Conservation (phyloP, 2,329 filamentous ascomycete species). For the Trichoderma brevicompactum region DNA sequence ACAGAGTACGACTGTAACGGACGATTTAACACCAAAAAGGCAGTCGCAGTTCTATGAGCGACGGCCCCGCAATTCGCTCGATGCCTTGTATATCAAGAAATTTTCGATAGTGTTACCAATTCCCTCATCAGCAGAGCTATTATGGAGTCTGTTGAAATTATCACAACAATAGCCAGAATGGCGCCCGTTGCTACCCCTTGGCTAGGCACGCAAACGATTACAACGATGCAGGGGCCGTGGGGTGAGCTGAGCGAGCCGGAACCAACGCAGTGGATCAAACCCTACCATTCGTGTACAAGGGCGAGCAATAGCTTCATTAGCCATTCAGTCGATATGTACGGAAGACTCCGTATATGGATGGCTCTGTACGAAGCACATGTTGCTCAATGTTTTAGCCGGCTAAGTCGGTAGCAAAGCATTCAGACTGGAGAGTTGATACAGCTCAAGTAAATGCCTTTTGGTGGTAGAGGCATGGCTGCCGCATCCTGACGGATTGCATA, state of each 20-base stretch:
- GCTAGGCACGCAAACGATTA: background rate
- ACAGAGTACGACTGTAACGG: background rate
- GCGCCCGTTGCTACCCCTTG: background rate
- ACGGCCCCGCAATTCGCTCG: slow-evolving; percentile 2
- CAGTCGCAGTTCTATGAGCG: background rate
- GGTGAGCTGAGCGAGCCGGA: background rate
- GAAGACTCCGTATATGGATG: background rate
- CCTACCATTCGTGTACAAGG: background rate
- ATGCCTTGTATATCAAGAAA: background rate
- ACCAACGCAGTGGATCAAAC: slow-evolving; percentile 13
- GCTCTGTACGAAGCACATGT: too few species aligned
- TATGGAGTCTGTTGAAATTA: background rate
- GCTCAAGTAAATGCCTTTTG: too few species aligned
- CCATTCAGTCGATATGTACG: background rate
- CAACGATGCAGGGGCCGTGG: slow-evolving; percentile 15
- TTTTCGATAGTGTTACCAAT: background rate
- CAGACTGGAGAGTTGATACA: too few species aligned
- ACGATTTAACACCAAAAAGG: background rate
- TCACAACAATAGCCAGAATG: background rate
- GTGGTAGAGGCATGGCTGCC: too few species aligned
- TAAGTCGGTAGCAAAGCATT: too few species aligned
- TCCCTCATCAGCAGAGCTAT: background rate
- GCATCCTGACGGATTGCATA: too few species aligned
- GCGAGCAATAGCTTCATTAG: background rate
- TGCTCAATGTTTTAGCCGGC: too few species aligned